A percentile compares a stretch with the other conserved stretches of the same genome.
Evolutionary conservation across 768 basidiomycete genomes (phyloP).

Genomic region (Serendipita sp.): DNA sequence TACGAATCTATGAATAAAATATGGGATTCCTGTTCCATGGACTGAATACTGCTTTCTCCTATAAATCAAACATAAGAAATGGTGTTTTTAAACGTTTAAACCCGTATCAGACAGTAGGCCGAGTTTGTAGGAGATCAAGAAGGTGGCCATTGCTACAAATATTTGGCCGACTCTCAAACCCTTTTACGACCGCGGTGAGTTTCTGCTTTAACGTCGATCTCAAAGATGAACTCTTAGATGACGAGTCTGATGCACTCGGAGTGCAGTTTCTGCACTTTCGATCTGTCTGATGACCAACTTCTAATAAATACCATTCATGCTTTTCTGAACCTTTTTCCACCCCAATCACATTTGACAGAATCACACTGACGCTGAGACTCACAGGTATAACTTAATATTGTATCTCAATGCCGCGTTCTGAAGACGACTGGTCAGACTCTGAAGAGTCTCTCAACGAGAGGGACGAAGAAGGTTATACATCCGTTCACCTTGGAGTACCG

Average conservation of each 20-base stretch:
- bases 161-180: slow-evolving; percentile 1
- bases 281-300: slow-evolving; percentile 44
- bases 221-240: slow-evolving; percentile 40
- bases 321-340: slow-evolving; percentile 42
- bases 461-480: slow-evolving; percentile 36
- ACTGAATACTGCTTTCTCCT: background rate
- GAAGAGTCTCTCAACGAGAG: slow-evolving; percentile 32
- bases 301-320: slow-evolving; percentile 81
- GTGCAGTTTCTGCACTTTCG: slow-evolving; percentile 38
- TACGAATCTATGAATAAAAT: slow-evolving; percentile 67
- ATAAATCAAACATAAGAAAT: background rate
- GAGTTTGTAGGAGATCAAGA: no score
- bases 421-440: slow-evolving; percentile 68
- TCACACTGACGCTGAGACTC: slow-evolving; percentile 11
- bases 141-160: background rate
- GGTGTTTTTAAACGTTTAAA: background rate
- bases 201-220: background rate
- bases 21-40: background rate
- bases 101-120: background rate
- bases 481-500: slow-evolving; percentile 63
- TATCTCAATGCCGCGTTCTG: slow-evolving; percentile 26
- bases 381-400: slow-evolving; percentile 8
- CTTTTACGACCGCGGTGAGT: background rate
- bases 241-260: slow-evolving; percentile 61
- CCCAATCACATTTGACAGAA: slow-evolving; percentile 9